Conservation (phyloP, 441 rosid genomes). For the Pelargonium australe region DNA sequence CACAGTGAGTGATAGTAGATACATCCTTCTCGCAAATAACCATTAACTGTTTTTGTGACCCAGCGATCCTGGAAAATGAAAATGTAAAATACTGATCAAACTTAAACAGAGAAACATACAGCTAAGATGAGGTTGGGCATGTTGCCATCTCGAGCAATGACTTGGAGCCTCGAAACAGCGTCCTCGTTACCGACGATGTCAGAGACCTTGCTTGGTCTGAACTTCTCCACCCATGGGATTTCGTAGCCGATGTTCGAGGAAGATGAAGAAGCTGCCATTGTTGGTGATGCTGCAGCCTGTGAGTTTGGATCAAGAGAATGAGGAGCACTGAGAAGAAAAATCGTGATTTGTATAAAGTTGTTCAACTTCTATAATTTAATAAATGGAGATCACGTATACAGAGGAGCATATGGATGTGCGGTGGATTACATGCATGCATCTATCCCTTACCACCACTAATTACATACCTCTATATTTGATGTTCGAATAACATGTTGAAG, state of each 20-base stretch:
- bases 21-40: no score
- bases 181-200: constrained; percentile 91
- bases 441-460: no score
- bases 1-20: no score
- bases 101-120: constrained; percentile 24
- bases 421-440: no score
- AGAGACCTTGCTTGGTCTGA: constrained; percentile 60
- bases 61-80: not conserved
- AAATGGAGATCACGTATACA: no score
- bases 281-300: not conserved
- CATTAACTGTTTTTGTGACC: not conserved
- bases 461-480: no score
- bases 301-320: not conserved
- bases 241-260: constrained; percentile 39
- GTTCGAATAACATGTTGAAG: no score
- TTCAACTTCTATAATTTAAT: no score
- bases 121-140: constrained; percentile 86
- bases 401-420: no score
- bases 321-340: no score
- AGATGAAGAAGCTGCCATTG: constrained; percentile 64
- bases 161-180: constrained; percentile 83
- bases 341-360: no score
- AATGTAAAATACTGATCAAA: not conserved
- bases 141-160: constrained; percentile 91
- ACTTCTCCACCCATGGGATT: constrained; percentile 95